Percentiles rank a stretch among this genome's conserved stretches.
Evolutionary conservation across 208 protist genomes (phyloP).

Genomic region (Novymonas esmeraldas): DNA sequence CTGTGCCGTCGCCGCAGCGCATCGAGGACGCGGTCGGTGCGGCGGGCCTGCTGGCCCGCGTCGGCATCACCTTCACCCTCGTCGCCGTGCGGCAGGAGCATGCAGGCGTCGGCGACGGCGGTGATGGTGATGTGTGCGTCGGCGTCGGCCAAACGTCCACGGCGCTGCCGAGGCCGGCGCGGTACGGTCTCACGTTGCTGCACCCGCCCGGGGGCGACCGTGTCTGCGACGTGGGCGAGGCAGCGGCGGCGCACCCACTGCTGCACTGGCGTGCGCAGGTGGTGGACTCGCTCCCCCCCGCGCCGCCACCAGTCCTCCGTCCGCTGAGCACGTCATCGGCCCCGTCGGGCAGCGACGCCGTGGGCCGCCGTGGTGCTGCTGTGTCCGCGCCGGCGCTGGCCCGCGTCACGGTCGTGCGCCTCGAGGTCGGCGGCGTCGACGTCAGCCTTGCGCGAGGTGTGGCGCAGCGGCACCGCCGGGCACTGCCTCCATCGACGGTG

Average conservation of each 20-base stretch:
- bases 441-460: conserved; percentile 18
- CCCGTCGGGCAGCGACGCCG: too few relatives aligned
- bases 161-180: conserved; percentile 4
- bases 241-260: background rate
- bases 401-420: conserved; percentile 19
- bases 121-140: conserved; percentile 5
- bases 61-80: conserved; percentile 11
- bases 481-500: conserved; percentile 17
- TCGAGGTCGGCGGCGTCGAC: conserved; percentile 25
- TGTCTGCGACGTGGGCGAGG: background rate
- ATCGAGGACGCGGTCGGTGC: conserved; percentile 10
- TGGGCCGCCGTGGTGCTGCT: background rate
- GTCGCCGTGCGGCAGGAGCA: background rate
- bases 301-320: too few relatives aligned
- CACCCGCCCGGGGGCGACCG: background rate
- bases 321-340: too few relatives aligned
- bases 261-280: conserved; percentile 26
- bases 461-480: conserved; percentile 15
- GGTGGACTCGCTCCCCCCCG: conserved; percentile 5
- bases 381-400: conserved; percentile 8
- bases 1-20: conserved; percentile 21
- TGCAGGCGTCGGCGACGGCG: background rate
- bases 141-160: conserved; percentile 11
- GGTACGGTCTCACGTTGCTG: conserved; percentile 11
- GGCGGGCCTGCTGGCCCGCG: conserved; percentile 16